A percentile compares a stretch with the other conserved stretches of the same genome.
phyloP scores from a whole-genome alignment of 208 protist genomes.

The Acanthamoeba sp. region DNA sequence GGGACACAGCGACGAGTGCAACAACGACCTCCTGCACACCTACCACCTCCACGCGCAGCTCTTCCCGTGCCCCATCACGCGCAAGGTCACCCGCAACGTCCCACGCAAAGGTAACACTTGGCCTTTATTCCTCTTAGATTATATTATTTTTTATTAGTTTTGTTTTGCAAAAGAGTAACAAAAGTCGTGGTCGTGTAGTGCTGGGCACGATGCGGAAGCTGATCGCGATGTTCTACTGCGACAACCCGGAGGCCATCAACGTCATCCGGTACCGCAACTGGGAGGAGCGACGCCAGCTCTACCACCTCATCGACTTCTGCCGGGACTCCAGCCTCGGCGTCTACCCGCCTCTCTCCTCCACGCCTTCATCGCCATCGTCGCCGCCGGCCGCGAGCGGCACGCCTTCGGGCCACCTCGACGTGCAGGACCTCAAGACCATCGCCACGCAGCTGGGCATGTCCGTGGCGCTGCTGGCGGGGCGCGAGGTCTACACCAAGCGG shows the following conservation, averaged over 20 bases:
- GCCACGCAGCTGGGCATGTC: constrained; percentile 58
- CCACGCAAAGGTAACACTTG: constrained; percentile 29
- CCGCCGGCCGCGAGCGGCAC: neutral
- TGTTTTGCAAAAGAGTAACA: too few species aligned
- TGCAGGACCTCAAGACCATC: constrained; percentile 55
- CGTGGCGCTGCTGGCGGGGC: neutral
- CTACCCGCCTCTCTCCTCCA: neutral
- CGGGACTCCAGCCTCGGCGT: neutral
- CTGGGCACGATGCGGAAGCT: constrained; percentile 45
- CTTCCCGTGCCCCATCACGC: constrained; percentile 32
- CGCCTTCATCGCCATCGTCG: neutral
- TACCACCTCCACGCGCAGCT: constrained; percentile 14
- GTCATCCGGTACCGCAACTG: neutral
- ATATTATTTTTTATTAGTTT: neutral
- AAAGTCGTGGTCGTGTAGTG: too few species aligned
- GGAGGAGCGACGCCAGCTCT: constrained; percentile 20
- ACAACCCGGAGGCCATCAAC: constrained; percentile 47
- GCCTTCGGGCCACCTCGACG: neutral
- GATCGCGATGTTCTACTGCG: constrained; percentile 52
- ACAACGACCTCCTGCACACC: constrained; percentile 61
- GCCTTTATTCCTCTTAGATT: neutral
- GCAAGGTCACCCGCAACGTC: constrained; percentile 46
- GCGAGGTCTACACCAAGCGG: constrained; percentile 62
- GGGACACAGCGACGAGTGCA: constrained; percentile 63
- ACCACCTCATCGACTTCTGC: constrained; percentile 1